These are phyloP conservation scores for Ogataea methanolica DNA, from an alignment of 805 yeast species.

Conservation along the genomic window DNA sequence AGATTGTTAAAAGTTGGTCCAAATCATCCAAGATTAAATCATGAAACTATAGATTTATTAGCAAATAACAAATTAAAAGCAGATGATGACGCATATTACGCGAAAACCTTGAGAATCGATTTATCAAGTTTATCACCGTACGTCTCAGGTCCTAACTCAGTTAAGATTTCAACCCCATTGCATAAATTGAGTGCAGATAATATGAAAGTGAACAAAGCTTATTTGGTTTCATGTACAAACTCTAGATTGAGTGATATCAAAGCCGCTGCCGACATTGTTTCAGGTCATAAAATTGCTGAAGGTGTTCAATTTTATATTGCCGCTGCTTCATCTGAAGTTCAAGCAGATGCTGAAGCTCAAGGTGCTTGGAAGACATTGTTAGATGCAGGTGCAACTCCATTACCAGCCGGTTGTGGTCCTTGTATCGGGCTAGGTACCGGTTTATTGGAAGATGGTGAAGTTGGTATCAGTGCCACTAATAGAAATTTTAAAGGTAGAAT, in stretches of 20 bases:
- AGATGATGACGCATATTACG: constrained; percentile 79
- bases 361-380: constrained; percentile 92
- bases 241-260: constrained; percentile 87
- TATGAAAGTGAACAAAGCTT: constrained; percentile 86
- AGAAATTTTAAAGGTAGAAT: constrained; percentile 98
- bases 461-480: constrained; percentile 97
- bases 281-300: constrained; percentile 76
- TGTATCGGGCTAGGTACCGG: constrained; percentile 98
- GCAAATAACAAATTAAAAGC: constrained; percentile 40
- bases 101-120: constrained; percentile 82
- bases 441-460: constrained; percentile 88
- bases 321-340: constrained; percentile 93
- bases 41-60: constrained; percentile 50
- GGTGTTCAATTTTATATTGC: constrained; percentile 96
- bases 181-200: constrained; percentile 67
- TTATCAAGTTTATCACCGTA: constrained; percentile 77
- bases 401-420: constrained; percentile 99
- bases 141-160: constrained; percentile 96
- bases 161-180: constrained; percentile 80
- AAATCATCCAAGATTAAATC: constrained; percentile 78
- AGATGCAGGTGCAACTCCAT: constrained; percentile 90
- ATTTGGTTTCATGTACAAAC: constrained; percentile 96
- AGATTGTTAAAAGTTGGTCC: constrained; percentile 43
- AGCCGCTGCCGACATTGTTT: constrained; percentile 89
- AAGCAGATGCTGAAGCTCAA: constrained; percentile 79